A percentile compares a stretch with the other conserved stretches of the same genome.
These are phyloP conservation scores for Pterocarpus santalinus DNA, from an alignment of 306 rosid species.

Conservation along the genomic window DNA sequence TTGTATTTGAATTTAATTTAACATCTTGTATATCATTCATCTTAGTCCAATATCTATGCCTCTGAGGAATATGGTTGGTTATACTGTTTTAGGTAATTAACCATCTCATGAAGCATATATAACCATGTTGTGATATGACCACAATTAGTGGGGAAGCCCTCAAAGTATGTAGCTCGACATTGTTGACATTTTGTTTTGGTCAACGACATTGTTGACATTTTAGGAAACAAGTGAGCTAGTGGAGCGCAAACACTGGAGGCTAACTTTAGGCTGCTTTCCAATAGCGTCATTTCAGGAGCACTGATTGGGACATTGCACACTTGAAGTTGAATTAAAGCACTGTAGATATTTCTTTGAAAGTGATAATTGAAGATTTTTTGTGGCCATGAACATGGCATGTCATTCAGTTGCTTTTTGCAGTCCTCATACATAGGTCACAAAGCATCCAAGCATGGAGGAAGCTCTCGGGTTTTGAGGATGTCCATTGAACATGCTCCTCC, in stretches of 20 bases:
- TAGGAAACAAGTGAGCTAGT: conserved; percentile 41
- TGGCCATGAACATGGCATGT: conserved; percentile 33
- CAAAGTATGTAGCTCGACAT: conserved; percentile 40
- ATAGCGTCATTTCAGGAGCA: conserved; percentile 58
- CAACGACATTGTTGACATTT: conserved; percentile 49
- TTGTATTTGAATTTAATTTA: too few relatives aligned
- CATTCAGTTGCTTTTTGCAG: conserved; percentile 19
- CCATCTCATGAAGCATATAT: neutral
- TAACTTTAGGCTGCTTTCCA: conserved; percentile 63
- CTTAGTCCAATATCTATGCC: too few relatives aligned
- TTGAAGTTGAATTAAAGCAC: conserved; percentile 18
- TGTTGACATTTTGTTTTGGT: conserved; percentile 44
- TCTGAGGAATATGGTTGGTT: too few relatives aligned
- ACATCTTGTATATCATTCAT: too few relatives aligned
- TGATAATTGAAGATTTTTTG: conserved; percentile 28
- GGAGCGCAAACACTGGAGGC: conserved; percentile 47
- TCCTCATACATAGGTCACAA: neutral
- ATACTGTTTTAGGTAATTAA: too few relatives aligned
- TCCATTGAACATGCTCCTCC: conserved; percentile 62
- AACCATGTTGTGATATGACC: neutral
- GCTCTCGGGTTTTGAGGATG: conserved; percentile 49
- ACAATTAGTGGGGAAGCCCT: neutral
- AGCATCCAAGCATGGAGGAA: conserved; percentile 30
- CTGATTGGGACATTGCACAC: conserved; percentile 39
- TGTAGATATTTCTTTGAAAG: conserved; percentile 40